These are phyloP conservation scores for Candida tibetensis DNA, from an alignment of 805 yeast genomes.

Conservation along the genomic window DNA sequence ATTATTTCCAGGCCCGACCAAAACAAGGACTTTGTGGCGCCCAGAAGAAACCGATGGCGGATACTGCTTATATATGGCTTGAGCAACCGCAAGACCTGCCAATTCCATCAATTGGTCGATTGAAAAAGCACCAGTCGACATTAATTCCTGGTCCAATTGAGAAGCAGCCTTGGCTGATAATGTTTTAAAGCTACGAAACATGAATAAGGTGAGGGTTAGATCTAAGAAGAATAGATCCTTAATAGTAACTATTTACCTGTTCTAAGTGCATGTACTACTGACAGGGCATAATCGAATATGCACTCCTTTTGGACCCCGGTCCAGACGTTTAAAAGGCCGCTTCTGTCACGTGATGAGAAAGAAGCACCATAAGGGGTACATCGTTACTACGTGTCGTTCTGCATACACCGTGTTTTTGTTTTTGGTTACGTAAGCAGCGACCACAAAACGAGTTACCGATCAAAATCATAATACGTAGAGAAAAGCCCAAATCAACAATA, in stretches of 20 bases:
- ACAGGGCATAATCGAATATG: too few relatives aligned
- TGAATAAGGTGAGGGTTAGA: too few relatives aligned
- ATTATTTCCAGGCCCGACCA: conserved; percentile 95
- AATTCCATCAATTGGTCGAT: conserved; percentile 92
- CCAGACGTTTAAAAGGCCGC: too few relatives aligned
- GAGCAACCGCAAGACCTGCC: conserved; percentile 94
- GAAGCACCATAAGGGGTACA: too few relatives aligned
- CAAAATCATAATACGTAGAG: background rate
- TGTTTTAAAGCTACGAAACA: conserved; percentile 13
- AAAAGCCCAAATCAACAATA: background rate
- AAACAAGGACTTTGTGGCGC: conserved; percentile 50
- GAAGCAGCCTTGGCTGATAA: conserved; percentile 58
- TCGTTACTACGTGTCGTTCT: conserved; percentile 6
- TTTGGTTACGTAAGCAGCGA: background rate
- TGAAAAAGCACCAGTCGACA: conserved; percentile 80
- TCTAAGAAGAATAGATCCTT: too few relatives aligned
- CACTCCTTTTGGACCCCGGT: too few relatives aligned
- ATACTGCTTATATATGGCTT: conserved; percentile 66
- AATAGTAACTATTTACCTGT: too few relatives aligned
- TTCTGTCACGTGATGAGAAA: background rate
- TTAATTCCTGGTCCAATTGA: conserved; percentile 75
- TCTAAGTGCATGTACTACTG: too few relatives aligned
- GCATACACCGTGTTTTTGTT: conserved; percentile 4
- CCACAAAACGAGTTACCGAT: background rate
- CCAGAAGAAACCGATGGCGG: conserved; percentile 47